Evolutionary conservation across 305 asterid genomes (phyloP).

Genomic region (Rubia occidens): DNA sequence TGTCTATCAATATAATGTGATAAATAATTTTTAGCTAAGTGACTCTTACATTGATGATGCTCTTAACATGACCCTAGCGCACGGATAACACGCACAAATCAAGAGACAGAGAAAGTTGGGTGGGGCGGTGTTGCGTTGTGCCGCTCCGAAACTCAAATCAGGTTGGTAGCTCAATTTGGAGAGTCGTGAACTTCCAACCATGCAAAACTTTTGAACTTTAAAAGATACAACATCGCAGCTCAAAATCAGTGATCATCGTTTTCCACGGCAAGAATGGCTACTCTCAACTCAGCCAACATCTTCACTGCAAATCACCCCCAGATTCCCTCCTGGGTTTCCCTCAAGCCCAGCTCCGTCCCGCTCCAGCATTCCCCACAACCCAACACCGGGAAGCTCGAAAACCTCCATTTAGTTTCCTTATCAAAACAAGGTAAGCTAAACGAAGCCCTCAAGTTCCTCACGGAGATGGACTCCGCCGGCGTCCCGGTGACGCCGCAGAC

Average conservation of each 20-base stretch:
- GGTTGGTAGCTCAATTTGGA: too few species aligned
- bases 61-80: too few species aligned
- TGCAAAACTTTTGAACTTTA: neutral
- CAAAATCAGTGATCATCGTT: neutral
- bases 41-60: too few species aligned
- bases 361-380: constrained; percentile 2
- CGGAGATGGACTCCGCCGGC: constrained; percentile 33
- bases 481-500: constrained; percentile 35
- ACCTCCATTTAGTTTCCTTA: constrained; percentile 41
- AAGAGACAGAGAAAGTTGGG: too few species aligned
- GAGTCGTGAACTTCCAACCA: neutral
- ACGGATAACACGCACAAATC: too few species aligned
- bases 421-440: constrained; percentile 42
- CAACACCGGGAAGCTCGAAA: constrained; percentile 33
- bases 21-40: too few species aligned
- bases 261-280: neutral
- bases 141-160: too few species aligned
- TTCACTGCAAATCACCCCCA: neutral
- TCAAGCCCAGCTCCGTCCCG: neutral
- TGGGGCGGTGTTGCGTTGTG: too few species aligned
- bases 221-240: neutral
- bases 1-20: too few species aligned
- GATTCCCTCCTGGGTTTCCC: constrained; percentile 11
- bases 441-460: constrained; percentile 41
- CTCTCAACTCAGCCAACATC: constrained; percentile 6